Conservation (phyloP, 352 stramenopile species). For the Globisporangium heterothallicum region DNA sequence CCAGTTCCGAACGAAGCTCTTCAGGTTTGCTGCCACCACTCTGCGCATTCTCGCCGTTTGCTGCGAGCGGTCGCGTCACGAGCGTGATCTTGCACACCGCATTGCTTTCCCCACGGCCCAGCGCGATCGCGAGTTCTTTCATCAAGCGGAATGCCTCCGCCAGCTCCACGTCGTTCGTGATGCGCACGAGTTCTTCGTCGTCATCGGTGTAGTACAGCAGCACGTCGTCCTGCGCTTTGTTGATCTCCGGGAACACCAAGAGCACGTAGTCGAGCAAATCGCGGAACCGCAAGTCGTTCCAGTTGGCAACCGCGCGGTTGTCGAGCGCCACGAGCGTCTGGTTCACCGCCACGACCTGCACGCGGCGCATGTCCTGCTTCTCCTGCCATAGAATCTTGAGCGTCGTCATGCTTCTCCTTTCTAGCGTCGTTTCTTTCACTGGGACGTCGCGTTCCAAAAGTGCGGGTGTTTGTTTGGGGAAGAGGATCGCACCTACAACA, state of each 20-base stretch:
- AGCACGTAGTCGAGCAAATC: constrained; percentile 66
- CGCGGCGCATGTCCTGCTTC: constrained; percentile 81
- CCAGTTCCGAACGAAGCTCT: constrained; percentile 19
- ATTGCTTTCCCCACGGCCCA: constrained; percentile 29
- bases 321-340: constrained; percentile 46
- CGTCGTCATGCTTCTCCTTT: constrained; percentile 54
- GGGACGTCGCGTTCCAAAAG: no score
- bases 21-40: constrained; percentile 16
- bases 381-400: constrained; percentile 82
- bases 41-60: constrained; percentile 6
- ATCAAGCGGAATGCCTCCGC: constrained; percentile 74
- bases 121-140: constrained; percentile 48
- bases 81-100: constrained; percentile 73
- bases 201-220: constrained; percentile 82
- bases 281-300: constrained; percentile 37
- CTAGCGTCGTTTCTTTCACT: no score
- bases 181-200: constrained; percentile 74
- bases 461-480: no score
- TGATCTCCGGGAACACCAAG: constrained; percentile 58
- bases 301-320: constrained; percentile 25
- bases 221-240: constrained; percentile 27
- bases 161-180: constrained; percentile 80
- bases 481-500: no score
- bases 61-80: constrained; percentile 25
- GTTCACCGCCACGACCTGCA: constrained; percentile 66